These are phyloP conservation scores for Verticillium dahliae DNA, from an alignment of 2,329 filamentous ascomycete genomes.

Conservation along the genomic window DNA sequence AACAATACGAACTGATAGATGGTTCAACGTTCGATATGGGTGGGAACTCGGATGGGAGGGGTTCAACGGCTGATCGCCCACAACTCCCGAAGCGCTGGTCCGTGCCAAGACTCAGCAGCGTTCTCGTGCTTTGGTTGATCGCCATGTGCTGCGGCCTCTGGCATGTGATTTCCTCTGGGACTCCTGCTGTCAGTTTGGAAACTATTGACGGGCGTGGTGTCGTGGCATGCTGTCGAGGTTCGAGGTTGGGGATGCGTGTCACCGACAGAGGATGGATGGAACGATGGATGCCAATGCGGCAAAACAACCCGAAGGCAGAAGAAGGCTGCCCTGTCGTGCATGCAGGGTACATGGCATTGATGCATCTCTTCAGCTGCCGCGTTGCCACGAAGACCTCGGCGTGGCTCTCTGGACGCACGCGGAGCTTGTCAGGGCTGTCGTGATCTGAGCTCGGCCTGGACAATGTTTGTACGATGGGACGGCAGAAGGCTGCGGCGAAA, in stretches of 20 bases:
- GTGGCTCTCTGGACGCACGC: background rate
- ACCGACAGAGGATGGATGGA: no score
- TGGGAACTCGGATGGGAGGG: background rate
- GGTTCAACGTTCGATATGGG: background rate
- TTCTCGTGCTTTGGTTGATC: background rate
- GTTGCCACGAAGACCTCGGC: background rate
- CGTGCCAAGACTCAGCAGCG: background rate
- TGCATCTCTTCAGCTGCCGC: background rate
- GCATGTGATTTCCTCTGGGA: background rate
- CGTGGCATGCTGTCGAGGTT: no score
- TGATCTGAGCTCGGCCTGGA: background rate
- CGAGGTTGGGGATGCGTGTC: no score
- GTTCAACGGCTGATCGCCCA: background rate
- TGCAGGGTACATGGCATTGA: background rate
- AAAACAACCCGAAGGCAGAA: no score
- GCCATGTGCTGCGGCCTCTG: background rate
- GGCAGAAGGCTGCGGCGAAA: background rate
- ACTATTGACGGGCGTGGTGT: no score
- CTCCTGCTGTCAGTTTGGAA: no score
- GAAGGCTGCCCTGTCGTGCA: no score
- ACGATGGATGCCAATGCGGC: no score
- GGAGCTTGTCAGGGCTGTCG: background rate
- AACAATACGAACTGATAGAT: background rate
- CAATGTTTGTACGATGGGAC: background rate
- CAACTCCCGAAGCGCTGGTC: background rate